These are phyloP conservation scores for Aegilops longissima DNA, from an alignment of 176 grass and related monocot species.

Conservation along the genomic window DNA sequence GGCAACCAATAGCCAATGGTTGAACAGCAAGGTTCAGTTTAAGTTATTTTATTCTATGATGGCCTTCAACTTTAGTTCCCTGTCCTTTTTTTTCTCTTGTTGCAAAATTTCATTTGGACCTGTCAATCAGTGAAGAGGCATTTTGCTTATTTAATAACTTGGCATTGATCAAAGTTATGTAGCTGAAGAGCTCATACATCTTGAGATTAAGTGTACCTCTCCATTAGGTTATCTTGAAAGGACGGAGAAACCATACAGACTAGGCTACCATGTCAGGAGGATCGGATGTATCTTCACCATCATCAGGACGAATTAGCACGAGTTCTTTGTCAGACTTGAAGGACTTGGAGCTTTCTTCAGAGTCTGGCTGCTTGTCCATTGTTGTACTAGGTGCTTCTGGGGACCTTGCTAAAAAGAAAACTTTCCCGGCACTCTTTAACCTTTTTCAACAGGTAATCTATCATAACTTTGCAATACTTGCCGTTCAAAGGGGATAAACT, in stretches of 20 bases:
- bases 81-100: conserved; percentile 4
- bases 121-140: not conserved
- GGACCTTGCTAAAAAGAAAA: conserved; percentile 99
- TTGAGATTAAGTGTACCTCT: conserved; percentile 5
- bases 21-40: not conserved
- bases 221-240: conserved; percentile 35
- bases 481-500: conserved; percentile 12
- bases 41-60: not conserved
- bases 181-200: not conserved
- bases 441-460: conserved; percentile 81
- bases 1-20: not conserved
- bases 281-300: conserved; percentile 46
- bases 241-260: not conserved
- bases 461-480: not conserved
- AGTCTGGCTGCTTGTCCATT: conserved; percentile 77
- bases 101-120: not conserved
- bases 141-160: not conserved
- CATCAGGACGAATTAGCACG: conserved; percentile 46
- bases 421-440: conserved; percentile 90
- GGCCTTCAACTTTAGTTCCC: not conserved
- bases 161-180: not conserved
- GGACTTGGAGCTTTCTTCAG: conserved; percentile 45
- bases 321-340: conserved; percentile 53
- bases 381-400: conserved; percentile 96
- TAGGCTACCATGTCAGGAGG: conserved; percentile 46